A percentile compares a stretch with the other conserved stretches of the same genome.
Evolutionary conservation across 2,329 filamentous ascomycete genomes (phyloP).

Genomic region (Rhynchosporium agropyri): DNA sequence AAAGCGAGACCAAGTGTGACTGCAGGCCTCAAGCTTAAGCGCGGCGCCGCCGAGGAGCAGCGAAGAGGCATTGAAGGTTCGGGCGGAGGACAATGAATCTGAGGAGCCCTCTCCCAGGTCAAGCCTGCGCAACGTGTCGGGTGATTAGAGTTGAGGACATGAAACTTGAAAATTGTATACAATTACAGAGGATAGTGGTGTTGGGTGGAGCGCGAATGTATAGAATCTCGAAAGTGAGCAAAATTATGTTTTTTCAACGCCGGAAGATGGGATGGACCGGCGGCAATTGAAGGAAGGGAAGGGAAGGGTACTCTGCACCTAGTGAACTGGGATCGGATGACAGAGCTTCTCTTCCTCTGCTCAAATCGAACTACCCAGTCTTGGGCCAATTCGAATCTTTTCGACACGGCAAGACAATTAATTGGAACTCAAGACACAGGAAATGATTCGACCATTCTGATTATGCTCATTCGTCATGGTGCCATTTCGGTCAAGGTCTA

Average conservation of each 20-base stretch:
- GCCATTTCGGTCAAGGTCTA: not conserved
- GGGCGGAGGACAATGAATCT: conserved; percentile 13
- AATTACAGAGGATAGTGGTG: conserved; percentile 19
- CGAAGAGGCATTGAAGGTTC: conserved; percentile 36
- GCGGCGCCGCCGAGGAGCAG: conserved; percentile 32
- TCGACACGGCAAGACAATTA: not conserved
- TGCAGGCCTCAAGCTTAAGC: conserved; percentile 37
- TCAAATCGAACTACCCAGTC: conserved; percentile 17
- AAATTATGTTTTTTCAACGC: conserved; percentile 8
- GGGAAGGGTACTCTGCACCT: not conserved
- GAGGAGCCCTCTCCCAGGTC: conserved; percentile 30
- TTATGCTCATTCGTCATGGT: not conserved
- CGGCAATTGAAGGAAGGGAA: not conserved
- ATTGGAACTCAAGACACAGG: too few species aligned
- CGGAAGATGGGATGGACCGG: conserved; percentile 1
- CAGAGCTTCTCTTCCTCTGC: not conserved
- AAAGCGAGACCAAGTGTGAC: conserved; percentile 28
- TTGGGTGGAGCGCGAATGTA: conserved; percentile 23
- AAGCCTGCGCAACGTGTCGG: conserved; percentile 32
- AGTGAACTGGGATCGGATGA: not conserved
- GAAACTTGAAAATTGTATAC: conserved; percentile 18
- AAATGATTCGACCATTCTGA: too few species aligned
- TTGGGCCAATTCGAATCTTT: conserved; percentile 24
- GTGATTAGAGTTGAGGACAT: conserved; percentile 28
- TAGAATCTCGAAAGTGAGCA: conserved; percentile 22